Percentiles rank a stretch among this genome's conserved stretches.
Conservation (phyloP, 108 stramenopile genomes). For the Discostella stelligeroides region DNA sequence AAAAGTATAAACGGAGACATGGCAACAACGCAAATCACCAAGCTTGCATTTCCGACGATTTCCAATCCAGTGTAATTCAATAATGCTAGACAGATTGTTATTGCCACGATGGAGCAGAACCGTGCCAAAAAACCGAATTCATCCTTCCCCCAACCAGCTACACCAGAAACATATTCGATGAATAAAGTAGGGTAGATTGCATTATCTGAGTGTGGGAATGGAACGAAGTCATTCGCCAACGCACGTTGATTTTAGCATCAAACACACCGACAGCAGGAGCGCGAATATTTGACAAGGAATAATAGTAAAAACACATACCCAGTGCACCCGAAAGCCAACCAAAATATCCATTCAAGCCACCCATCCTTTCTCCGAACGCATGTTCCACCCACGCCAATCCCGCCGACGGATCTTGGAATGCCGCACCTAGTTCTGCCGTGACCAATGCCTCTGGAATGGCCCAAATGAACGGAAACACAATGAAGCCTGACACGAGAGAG, state of each 20-base stretch:
- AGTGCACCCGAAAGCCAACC: constrained; percentile 89
- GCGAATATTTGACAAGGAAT: no score
- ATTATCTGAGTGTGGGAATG: constrained; percentile 28
- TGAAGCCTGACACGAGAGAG: constrained; percentile 25
- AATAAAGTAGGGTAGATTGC: constrained; percentile 43
- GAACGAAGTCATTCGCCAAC: background rate
- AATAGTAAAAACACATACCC: constrained; percentile 5
- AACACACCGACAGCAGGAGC: background rate
- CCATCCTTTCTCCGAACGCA: constrained; percentile 79
- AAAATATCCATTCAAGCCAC: constrained; percentile 86
- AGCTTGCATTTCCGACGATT: constrained; percentile 83
- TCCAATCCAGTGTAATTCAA: constrained; percentile 89
- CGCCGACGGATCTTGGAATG: constrained; percentile 69
- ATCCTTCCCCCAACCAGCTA: constrained; percentile 19
- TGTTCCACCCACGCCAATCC: constrained; percentile 78
- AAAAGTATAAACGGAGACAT: constrained; percentile 92
- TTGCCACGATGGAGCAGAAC: constrained; percentile 40
- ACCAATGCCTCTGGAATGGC: constrained; percentile 76
- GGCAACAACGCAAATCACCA: constrained; percentile 80
- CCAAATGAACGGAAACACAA: constrained; percentile 71
- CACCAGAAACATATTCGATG: constrained; percentile 30
- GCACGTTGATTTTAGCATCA: background rate
- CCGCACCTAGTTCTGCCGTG: constrained; percentile 69
- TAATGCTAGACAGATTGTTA: constrained; percentile 71
- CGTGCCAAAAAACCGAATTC: constrained; percentile 17